Base-by-base conservation (phyloP, 208 protist species). In the Chromosphaera perkinsii region DNA sequence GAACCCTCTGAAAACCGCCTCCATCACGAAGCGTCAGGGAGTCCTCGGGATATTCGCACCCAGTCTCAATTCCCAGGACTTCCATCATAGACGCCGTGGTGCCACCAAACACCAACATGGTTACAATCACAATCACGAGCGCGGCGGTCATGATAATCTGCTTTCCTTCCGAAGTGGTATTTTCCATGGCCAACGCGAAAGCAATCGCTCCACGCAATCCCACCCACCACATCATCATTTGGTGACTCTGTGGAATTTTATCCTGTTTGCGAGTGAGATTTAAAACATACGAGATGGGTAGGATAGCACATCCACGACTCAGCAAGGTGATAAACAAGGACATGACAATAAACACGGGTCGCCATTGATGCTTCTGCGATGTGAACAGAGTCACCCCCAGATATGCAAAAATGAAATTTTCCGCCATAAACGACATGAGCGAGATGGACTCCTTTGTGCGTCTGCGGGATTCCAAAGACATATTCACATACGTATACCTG, bases 141-240 rank as follows among this genome's bases (percentile, higher is more conserved):
- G 70, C 69, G 2, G 70, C 69, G 45, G 57, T 66, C 29, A 66
- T 29, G 12, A 75, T 69, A 14, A 69, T 45, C 61, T 56, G 39
- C 2, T 55, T 57, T 9, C 61, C 47, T n/a, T 47, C 33, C 27
- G 24, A 63, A 9, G 10, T 36, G 24, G 52, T 56, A 26, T 75
- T 51, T 5, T 54, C 3, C 51, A 65, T 63, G 24, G 70, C 70
- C 9, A 75, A 43, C 3, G 62, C 35, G 42, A 75, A 63, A 17
- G 70, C 60, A 31, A 75, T 54, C 32, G 70, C 70, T n/a, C 70
- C 70, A 31, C 70, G 59, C 12, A 75, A 59, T 27, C 70, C 70
- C 14, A 47, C 31, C 45, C 36, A 66, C 69, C 37, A 59, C 59
- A 74, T 36, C 36, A 74, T 68, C 1, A 24, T 22, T 51, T 63